phyloP scores from a whole-genome alignment of 352 stramenopile genomes.

The Phytopythium chamaehyphon region DNA sequence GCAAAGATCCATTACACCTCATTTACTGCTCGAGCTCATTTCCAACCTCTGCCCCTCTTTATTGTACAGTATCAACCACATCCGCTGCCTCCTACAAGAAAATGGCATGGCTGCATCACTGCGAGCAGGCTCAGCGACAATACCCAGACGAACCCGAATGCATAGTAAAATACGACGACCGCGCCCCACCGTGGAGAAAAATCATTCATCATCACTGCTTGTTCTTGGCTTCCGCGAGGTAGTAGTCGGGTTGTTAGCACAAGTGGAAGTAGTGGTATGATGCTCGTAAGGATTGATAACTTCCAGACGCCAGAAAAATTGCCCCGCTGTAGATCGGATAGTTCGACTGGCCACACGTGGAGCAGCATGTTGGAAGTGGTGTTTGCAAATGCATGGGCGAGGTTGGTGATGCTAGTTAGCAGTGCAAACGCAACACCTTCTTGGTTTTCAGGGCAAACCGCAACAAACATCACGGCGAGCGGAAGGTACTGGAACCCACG shows the following conservation, averaged over 20 bases:
- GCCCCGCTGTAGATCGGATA: conserved; percentile 47
- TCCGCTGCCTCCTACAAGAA: conserved; percentile 57
- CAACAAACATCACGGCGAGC: conserved; percentile 71
- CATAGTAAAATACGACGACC: conserved; percentile 38
- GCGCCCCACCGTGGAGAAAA: conserved; percentile 31
- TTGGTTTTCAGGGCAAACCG: conserved; percentile 66
- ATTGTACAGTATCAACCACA: conserved; percentile 19
- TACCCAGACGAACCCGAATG: conserved; percentile 63
- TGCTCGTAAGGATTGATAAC: conserved; percentile 59
- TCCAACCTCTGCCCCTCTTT: too few relatives aligned
- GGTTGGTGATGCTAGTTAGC: conserved; percentile 72
- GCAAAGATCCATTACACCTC: too few relatives aligned
- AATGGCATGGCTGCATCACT: conserved; percentile 54
- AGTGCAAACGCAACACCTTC: conserved; percentile 76
- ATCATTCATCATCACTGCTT: conserved; percentile 50
- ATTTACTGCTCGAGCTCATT: too few relatives aligned
- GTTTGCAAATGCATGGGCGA: conserved; percentile 59
- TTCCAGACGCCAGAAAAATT: conserved; percentile 76
- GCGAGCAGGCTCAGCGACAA: conserved; percentile 56
- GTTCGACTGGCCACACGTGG: conserved; percentile 64
- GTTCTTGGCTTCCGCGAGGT: conserved; percentile 39
- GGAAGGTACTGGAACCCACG: conserved; percentile 78
- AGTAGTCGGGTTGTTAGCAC: conserved; percentile 43
- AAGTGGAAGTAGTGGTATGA: conserved; percentile 43
- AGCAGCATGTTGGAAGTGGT: conserved; percentile 81